A percentile compares a stretch with the other conserved stretches of the same genome.
These are phyloP conservation scores for Penicillium argentinense DNA, from an alignment of 495 filamentous ascomycete genomes.

Conservation along the genomic window DNA sequence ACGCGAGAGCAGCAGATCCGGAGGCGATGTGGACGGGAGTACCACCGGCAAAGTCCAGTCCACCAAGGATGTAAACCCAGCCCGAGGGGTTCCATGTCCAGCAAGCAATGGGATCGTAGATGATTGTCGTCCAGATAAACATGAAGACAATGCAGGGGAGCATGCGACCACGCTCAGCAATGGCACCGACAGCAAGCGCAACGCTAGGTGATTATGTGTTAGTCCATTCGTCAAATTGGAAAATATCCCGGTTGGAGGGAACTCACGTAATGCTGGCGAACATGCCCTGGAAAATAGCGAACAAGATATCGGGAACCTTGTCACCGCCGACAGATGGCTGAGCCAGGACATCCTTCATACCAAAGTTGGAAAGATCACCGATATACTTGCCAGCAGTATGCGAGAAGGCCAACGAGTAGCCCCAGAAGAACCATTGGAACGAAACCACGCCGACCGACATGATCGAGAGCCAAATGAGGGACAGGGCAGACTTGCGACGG, in stretches of 20 bases:
- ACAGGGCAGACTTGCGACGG: constrained; percentile 92
- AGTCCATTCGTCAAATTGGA: background rate
- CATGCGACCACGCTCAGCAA: constrained; percentile 93
- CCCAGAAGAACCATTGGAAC: constrained; percentile 99
- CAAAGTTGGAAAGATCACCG: constrained; percentile 83
- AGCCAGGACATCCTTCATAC: constrained; percentile 76
- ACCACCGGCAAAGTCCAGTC: constrained; percentile 93
- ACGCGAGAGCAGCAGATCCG: constrained; percentile 85
- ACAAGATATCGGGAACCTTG: constrained; percentile 84
- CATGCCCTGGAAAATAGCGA: constrained; percentile 97
- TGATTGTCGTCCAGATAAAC: constrained; percentile 92
- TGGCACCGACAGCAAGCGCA: constrained; percentile 87
- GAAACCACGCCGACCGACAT: constrained; percentile 89
- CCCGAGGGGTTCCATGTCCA: constrained; percentile 95
- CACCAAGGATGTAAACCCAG: constrained; percentile 82
- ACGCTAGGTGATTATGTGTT: constrained; percentile 50
- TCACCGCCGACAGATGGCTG: constrained; percentile 78
- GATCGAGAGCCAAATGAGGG: constrained; percentile 93
- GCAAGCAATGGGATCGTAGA: constrained; percentile 95
- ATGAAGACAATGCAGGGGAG: constrained; percentile 92
- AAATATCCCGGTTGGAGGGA: background rate
- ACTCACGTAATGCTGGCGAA: constrained; percentile 90
- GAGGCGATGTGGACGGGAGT: constrained; percentile 96
- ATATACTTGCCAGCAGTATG: constrained; percentile 81
- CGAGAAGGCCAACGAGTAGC: constrained; percentile 91